These are phyloP conservation scores for Capsicum rhomboideum DNA, from an alignment of 257 asterid genomes.

Conservation along the genomic window DNA sequence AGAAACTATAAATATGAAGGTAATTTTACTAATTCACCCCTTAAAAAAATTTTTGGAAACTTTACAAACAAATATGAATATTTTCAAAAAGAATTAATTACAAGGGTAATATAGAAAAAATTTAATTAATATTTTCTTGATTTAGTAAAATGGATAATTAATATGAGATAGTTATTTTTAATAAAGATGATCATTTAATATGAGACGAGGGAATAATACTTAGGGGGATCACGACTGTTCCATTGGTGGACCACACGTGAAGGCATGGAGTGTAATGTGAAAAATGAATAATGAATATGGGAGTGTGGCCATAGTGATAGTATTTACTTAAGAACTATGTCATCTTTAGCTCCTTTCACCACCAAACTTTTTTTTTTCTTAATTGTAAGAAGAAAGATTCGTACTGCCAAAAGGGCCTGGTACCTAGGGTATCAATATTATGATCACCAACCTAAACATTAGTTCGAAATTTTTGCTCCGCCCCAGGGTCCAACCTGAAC, in stretches of 20 bases:
- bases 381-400: constrained; percentile 14
- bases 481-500: too few relatives aligned
- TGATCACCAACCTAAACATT: neutral
- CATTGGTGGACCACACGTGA: constrained; percentile 49
- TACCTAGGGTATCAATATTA: neutral
- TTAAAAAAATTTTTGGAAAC: too few relatives aligned
- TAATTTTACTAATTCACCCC: too few relatives aligned
- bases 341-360: constrained; percentile 8
- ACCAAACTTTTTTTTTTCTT: neutral
- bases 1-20: too few relatives aligned
- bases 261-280: constrained; percentile 27
- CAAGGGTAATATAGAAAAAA: too few relatives aligned
- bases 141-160: too few relatives aligned
- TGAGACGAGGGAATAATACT: neutral
- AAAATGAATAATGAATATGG: constrained; percentile 5
- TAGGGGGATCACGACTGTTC: constrained; percentile 5
- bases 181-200: too few relatives aligned
- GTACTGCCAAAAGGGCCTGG: constrained; percentile 19
- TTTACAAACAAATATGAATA: too few relatives aligned
- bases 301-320: constrained; percentile 24
- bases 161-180: too few relatives aligned
- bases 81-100: too few relatives aligned
- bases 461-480: too few relatives aligned
- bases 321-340: constrained; percentile 46
- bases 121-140: too few relatives aligned